Base-by-base conservation (phyloP, 2,329 filamentous ascomycete species). In the Plenodomus tracheiphilus region DNA sequence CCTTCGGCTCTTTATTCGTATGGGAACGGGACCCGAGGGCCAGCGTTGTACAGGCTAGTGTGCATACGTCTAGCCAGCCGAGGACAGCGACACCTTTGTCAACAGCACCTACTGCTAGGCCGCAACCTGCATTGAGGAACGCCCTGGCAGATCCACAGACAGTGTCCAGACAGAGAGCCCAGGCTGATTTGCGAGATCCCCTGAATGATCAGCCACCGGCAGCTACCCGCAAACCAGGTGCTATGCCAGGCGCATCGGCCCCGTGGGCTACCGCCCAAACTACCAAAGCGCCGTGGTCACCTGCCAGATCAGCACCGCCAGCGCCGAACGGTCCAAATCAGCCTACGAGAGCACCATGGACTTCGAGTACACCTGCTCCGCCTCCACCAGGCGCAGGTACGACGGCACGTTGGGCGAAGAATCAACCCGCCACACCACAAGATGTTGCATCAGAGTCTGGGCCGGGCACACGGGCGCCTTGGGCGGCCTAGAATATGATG, bases 1-100 rank as follows among this genome's bases (percentile, higher is more conserved):
- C 74, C 3, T 79, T 80, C 47, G 78, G 77, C 16, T 77, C 75
- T n/a, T 62, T 80, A 10, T 79, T 79, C 54, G 54, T 58, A 32
- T 80, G 77, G 76, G 72, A 77, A 54, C 55, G 62, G n/a, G 75
- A 80, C 52, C 73, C 76, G 0, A 56, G 64, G 8, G 76, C 75
- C 15, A 51, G 60, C 32, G 25, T 57, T 6, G 65, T 69, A 7
- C 59, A 62, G 30, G 57, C 62, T 11, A 72, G 65, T 11, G 59
- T 71, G 1, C 72, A 74, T 47, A 72, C 68, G 4, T 51, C 65
- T 1, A 70, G 58, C 28, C 72, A 75, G 44, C 73, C 72, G 2
- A 62, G 64, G 16, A 56, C 61, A 15, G 47, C 51, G 15, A 56
- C 54, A 1, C 47, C 57, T 2, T 61, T 58, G 9, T 46, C 43